Evolutionary conservation across 495 filamentous ascomycete genomes (phyloP).

Genomic region (Lepraria neglecta): DNA sequence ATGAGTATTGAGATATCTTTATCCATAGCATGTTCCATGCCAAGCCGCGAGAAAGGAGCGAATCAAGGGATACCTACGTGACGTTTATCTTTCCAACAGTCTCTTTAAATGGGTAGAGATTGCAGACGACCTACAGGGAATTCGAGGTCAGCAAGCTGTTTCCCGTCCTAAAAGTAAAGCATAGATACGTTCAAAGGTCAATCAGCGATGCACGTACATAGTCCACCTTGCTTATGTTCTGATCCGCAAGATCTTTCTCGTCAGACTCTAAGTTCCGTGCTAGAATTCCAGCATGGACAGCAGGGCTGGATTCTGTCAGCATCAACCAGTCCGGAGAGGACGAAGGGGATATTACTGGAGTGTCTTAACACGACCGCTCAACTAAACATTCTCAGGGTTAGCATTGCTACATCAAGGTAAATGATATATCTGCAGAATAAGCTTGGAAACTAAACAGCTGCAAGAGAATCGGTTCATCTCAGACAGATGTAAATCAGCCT

Average conservation of each 20-base stretch:
- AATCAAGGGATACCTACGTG: slow-evolving; percentile 38
- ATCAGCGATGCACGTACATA: slow-evolving; percentile 49
- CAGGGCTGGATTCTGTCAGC: neutral
- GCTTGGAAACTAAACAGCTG: too few species aligned
- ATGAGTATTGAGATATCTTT: too few species aligned
- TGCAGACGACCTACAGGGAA: neutral
- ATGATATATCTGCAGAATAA: neutral
- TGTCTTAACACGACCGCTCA: slow-evolving; percentile 2
- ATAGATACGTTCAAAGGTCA: neutral
- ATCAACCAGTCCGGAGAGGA: neutral
- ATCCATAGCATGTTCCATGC: too few species aligned
- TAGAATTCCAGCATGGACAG: slow-evolving; percentile 86
- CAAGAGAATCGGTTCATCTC: too few species aligned
- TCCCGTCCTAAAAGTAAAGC: neutral
- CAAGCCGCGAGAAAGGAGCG: neutral
- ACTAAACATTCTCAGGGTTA: neutral
- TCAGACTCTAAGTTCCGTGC: slow-evolving; percentile 87
- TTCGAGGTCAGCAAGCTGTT: neutral
- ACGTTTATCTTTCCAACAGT: slow-evolving; percentile 95
- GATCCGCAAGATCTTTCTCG: slow-evolving; percentile 91
- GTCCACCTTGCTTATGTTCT: slow-evolving; percentile 96
- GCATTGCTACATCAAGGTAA: neutral
- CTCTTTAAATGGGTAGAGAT: slow-evolving; percentile 65
- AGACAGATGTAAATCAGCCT: too few species aligned
- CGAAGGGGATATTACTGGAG: neutral